Base-by-base conservation (phyloP, 2,329 filamentous ascomycete species). In the Aspergillus nomiae region DNA sequence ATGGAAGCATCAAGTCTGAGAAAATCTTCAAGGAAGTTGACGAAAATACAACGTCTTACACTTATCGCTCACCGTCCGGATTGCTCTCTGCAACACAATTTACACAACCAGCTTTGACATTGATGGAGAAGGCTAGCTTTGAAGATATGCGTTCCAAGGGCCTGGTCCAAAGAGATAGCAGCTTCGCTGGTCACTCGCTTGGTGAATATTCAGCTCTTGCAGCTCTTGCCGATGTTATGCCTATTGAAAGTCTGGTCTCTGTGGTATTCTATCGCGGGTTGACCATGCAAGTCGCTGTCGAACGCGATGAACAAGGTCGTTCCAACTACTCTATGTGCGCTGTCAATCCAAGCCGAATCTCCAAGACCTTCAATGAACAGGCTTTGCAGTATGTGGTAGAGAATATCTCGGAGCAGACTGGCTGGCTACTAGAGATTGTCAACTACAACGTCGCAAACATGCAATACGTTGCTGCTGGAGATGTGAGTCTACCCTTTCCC, bases 301-400 rank as follows among this genome's bases (percentile, higher is more conserved):
- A 98, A 84, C 93, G 95, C 77, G 95, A 99, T 78, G 94, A 90
- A 63, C 84, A 88, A 68, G 95, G 95, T 43, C 91, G 95, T 61
- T 97, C 94, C 71, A 98, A 98, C 85, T 99, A 99, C 85, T 94
- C 92, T 66, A 99, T 99, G 95, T 97, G 94, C 79, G 95, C 95
- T 62, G 94, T 99, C 80, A 99, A 99, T 84, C 95, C 95, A 41
- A 97, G 93, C 84, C 90, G 95, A 68, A 97, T 99, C 79, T 96
- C 92, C 75, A 97, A 96, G 87, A 97, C 93, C 1, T 99, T 99
- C 86, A 97, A 96, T 82, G 95, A 99, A 82, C 91, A 95, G 78
- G 95, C 95, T 48, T 86, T 99, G 68, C 94, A 97, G 77, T 99
- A 97, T 75, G 93, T 99, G 43, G 94, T 98, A 28, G 92, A 92